Evolutionary conservation across 2,329 filamentous ascomycete species (phyloP).

Genomic region (Ophiostoma triangulosporum): DNA sequence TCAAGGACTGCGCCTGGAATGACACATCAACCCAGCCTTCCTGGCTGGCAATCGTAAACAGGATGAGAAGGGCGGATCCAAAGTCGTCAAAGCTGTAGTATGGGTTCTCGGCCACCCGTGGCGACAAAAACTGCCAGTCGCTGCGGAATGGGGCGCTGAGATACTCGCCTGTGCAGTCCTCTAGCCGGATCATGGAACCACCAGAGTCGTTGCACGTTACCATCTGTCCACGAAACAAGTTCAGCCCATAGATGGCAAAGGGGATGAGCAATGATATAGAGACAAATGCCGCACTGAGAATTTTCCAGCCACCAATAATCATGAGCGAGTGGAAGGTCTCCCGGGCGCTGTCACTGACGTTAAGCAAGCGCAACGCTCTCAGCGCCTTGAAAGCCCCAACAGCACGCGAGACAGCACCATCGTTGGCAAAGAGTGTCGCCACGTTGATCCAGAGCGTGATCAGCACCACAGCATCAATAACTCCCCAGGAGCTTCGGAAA

Average conservation of each 20-base stretch:
- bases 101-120: conserved; percentile 65
- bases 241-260: conserved; percentile 91
- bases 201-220: conserved; percentile 62
- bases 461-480: conserved; percentile 85
- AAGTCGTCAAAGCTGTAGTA: conserved; percentile 94
- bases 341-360: conserved; percentile 88
- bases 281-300: conserved; percentile 82
- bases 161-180: conserved; percentile 76
- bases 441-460: conserved; percentile 95
- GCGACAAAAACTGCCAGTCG: conserved; percentile 69
- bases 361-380: conserved; percentile 77
- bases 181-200: conserved; percentile 42
- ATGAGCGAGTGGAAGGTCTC: conserved; percentile 97
- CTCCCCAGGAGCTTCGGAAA: conserved; percentile 89
- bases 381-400: conserved; percentile 96
- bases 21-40: conserved; percentile 97
- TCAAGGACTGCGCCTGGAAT: conserved; percentile 70
- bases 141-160: conserved; percentile 56
- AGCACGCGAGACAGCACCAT: conserved; percentile 74
- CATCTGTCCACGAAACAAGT: conserved; percentile 78
- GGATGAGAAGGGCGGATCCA: conserved; percentile 81
- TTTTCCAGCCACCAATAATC: conserved; percentile 86
- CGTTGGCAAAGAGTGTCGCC: conserved; percentile 63
- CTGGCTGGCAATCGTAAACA: conserved; percentile 97
- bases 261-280: conserved; percentile 89